Conservation (phyloP, 2,329 filamentous ascomycete species). For the Aureobasidium sp. region DNA sequence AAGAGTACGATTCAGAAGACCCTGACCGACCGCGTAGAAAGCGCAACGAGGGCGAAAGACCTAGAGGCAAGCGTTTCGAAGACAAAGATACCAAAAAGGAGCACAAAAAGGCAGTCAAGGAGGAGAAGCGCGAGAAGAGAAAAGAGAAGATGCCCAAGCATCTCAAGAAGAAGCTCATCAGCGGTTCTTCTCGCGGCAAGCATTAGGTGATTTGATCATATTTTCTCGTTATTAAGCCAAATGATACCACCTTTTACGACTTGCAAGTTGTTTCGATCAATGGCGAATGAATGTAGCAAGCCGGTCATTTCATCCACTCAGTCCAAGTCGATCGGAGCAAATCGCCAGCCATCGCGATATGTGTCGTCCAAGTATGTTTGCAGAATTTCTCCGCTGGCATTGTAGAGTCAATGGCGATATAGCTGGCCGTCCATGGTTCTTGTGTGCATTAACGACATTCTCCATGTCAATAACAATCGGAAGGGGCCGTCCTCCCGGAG, state of each 20-base stretch:
- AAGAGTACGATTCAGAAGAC: constrained; percentile 36
- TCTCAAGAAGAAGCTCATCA: constrained; percentile 81
- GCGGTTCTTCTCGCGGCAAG: constrained; percentile 48
- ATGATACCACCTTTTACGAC: constrained; percentile 9
- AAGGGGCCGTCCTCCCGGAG: not conserved
- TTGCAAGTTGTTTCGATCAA: not conserved
- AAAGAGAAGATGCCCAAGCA: constrained; percentile 96
- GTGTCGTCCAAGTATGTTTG: not conserved
- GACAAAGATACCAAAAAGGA: constrained; percentile 86
- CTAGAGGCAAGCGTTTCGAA: constrained; percentile 76
- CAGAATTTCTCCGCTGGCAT: not conserved
- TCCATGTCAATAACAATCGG: not conserved
- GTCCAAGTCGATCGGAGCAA: not conserved
- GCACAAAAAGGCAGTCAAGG: constrained; percentile 87
- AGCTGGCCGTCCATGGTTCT: not conserved
- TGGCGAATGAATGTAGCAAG: not conserved
- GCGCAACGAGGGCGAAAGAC: constrained; percentile 49
- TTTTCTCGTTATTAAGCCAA: not conserved
- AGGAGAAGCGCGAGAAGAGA: constrained; percentile 87
- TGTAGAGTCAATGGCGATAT: not conserved
- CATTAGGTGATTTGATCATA: constrained; percentile 41
- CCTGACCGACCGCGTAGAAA: constrained; percentile 35
- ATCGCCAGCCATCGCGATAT: not conserved
- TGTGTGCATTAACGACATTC: not conserved
- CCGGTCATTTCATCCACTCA: not conserved